Evolutionary conservation across 805 yeast species (phyloP), one percentile per base, ranked within the genome.

Genomic region (Monosporozyma yasuniensis): DNA sequence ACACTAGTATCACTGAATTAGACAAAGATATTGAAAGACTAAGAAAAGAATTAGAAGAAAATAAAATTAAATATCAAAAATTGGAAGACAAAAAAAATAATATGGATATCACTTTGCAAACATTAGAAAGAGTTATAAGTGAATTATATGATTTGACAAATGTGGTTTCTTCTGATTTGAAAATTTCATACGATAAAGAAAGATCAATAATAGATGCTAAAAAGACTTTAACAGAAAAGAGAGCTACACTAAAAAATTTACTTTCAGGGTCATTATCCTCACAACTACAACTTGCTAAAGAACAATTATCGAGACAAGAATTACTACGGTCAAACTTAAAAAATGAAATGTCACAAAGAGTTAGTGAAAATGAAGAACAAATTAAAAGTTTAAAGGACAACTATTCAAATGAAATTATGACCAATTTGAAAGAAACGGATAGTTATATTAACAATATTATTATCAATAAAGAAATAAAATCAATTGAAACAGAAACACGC

Each of bases 1-100:
- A 77, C 38, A 81, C 81, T 41, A 79, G 85, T 28, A 80, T 85
- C 11, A 77, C 73, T 38, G 74, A 76, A 35, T 67, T 84, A 22
- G 68, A 69, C 28, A 73, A 72, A 52, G 72, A 78, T 21, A 81
- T 83, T 21, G 67, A 71, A 4, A 83, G 80, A 49, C 68, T 84
- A 63, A 18, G 34, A 1, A 61, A 59, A 19, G 71, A 78, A 6
- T 68, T 81, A 22, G 65, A 67, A 10, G 58, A 59, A 3, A 79
- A 74, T 52, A 68, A 72, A 46, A 59, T 61, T 7, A 61, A 61
- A 4, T 58, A 79, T 35, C 61, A 63, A 25, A 67, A 68, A 1
- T 59, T 77, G 27, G 84, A 82, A 54, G 47, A 52, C 12, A 71
- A 76, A 53, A 72, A 77, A 44, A 68, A 79, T 47, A 79, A 80